Conservation (phyloP, 1,284 basidiomycete genomes). For the Boletus sp. region DNA sequence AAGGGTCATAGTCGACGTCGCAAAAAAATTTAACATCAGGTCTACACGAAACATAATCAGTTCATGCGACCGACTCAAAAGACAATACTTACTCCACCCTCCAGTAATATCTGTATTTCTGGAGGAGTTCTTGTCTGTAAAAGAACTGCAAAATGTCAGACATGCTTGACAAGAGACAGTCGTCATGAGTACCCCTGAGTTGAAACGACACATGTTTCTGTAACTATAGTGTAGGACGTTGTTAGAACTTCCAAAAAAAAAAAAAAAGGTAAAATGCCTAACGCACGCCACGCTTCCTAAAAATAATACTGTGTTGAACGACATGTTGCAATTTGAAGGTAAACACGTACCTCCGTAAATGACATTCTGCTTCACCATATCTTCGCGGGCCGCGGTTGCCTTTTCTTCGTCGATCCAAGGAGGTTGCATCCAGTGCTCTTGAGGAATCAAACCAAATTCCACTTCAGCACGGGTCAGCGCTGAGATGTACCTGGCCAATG, state of each 20-base stretch:
- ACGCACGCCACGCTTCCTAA: constrained; percentile 64
- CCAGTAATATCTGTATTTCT: constrained; percentile 92
- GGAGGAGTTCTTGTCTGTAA: constrained; percentile 76
- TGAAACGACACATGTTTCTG: constrained; percentile 91
- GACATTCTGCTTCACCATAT: constrained; percentile 78
- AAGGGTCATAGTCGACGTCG: constrained; percentile 85
- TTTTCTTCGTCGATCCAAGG: constrained; percentile 77
- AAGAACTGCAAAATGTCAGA: constrained; percentile 61
- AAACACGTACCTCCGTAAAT: constrained; percentile 74
- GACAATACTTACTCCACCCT: constrained; percentile 54
- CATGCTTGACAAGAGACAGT: not conserved
- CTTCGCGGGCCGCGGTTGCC: constrained; percentile 66
- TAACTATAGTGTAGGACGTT: constrained; percentile 44
- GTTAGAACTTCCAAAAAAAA: constrained; percentile 11
- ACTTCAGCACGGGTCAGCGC: constrained; percentile 64
- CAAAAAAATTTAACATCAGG: constrained; percentile 85
- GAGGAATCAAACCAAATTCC: constrained; percentile 79
- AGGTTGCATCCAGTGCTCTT: constrained; percentile 84
- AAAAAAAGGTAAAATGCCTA: not conserved
- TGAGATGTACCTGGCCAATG: constrained; percentile 51
- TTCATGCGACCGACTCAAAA: not conserved
- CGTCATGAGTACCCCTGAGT: constrained; percentile 71
- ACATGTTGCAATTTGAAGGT: not conserved
- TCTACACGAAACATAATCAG: constrained; percentile 34
- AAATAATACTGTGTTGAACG: not conserved